Conservation (phyloP, 345 rosid species). For the Dimocarpus longan region DNA sequence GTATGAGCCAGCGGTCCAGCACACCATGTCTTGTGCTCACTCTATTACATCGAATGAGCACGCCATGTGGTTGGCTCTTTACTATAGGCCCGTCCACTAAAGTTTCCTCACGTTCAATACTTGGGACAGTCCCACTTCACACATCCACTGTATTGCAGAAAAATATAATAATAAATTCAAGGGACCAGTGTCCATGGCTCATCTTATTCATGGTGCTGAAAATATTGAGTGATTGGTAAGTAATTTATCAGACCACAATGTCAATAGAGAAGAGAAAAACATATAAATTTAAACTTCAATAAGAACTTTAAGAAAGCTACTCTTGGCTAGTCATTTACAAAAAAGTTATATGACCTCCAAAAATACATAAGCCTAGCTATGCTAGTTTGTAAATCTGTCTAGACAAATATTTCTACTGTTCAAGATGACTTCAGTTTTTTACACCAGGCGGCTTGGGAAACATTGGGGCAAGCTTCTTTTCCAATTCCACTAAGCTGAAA, state of each 20-base stretch:
- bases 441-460: slow-evolving; percentile 44
- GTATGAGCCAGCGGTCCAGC: no score
- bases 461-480: slow-evolving; percentile 74
- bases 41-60: no score
- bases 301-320: not conserved
- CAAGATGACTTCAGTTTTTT: not conserved
- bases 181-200: no score
- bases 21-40: no score
- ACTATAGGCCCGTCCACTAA: no score
- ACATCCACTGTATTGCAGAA: not conserved
- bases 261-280: not conserved
- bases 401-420: not conserved
- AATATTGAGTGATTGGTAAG: not conserved
- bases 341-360: not conserved
- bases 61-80: no score
- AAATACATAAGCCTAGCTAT: not conserved
- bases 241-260: no score
- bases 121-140: not conserved
- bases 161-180: no score
- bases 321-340: not conserved
- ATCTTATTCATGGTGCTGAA: no score
- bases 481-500: slow-evolving; percentile 76
- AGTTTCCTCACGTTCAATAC: no score
- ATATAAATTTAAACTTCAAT: not conserved
- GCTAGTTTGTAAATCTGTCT: slow-evolving; percentile 6